Conservation (phyloP, 495 filamentous ascomycete species). For the Hypoxylon cercidicola region DNA sequence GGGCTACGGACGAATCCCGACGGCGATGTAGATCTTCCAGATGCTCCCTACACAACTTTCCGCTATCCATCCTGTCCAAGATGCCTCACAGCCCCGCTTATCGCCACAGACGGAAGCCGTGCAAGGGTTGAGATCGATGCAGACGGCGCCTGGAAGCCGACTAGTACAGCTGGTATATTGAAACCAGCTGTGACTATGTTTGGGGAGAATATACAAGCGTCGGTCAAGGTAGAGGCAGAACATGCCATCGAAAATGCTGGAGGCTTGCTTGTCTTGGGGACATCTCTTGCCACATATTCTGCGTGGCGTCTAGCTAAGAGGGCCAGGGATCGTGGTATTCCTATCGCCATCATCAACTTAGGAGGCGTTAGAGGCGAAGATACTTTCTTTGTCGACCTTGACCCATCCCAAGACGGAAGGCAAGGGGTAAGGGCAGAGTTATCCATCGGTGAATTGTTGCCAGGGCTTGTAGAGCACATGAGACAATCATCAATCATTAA, state of each 20-base stretch:
- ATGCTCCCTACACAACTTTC: conserved; percentile 87
- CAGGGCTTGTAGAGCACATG: conserved; percentile 60
- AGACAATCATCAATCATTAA: conserved; percentile 30
- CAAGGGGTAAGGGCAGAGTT: conserved; percentile 63
- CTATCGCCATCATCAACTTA: conserved; percentile 84
- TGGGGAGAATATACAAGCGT: conserved; percentile 79
- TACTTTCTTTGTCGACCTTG: conserved; percentile 66
- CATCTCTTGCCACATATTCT: conserved; percentile 91
- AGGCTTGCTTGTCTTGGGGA: conserved; percentile 82
- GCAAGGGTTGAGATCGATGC: conserved; percentile 74
- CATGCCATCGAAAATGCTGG: conserved; percentile 78
- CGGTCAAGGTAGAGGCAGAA: conserved; percentile 80
- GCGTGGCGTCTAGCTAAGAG: conserved; percentile 90
- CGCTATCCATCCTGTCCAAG: conserved; percentile 89
- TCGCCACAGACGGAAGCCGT: conserved; percentile 63
- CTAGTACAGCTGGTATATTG: conserved; percentile 79
- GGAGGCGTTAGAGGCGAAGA: conserved; percentile 86
- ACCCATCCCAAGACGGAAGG: conserved; percentile 57
- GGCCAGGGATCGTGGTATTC: conserved; percentile 83
- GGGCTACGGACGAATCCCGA: conserved; percentile 90
- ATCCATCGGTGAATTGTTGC: conserved; percentile 64
- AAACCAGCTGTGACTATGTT: conserved; percentile 97
- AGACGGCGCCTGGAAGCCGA: conserved; percentile 80
- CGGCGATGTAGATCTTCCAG: conserved; percentile 92
- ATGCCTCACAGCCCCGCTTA: conserved; percentile 76